Percentiles rank a stretch among this genome's conserved stretches.
phyloP scores from a whole-genome alignment of 2,329 filamentous ascomycete genomes.

The Ambrosiella beaveri region DNA sequence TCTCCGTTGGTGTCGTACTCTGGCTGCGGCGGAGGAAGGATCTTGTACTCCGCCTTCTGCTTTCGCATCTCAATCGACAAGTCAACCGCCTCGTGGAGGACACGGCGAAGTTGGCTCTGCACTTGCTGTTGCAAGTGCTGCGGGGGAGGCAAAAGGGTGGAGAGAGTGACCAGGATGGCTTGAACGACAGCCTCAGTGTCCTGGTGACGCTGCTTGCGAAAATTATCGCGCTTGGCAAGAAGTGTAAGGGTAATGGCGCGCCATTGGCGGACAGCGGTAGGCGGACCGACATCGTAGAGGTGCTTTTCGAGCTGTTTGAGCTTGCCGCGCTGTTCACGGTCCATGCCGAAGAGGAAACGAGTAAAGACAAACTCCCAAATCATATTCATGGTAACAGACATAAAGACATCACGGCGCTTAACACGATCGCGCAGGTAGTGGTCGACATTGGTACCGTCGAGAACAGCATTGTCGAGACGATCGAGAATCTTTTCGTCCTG shows the following conservation, averaged over 20 bases:
- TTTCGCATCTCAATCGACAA: slow-evolving; percentile 94
- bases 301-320: slow-evolving; percentile 91
- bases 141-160: slow-evolving; percentile 72
- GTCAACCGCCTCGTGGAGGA: slow-evolving; percentile 75
- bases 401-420: slow-evolving; percentile 81
- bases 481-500: slow-evolving; percentile 87
- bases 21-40: slow-evolving; percentile 86
- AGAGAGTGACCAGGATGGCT: slow-evolving; percentile 64
- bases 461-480: slow-evolving; percentile 79
- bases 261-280: slow-evolving; percentile 87
- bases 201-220: slow-evolving; percentile 63
- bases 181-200: slow-evolving; percentile 95
- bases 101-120: slow-evolving; percentile 66
- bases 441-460: slow-evolving; percentile 90
- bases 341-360: slow-evolving; percentile 95
- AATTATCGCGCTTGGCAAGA: slow-evolving; percentile 62
- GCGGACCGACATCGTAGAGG: slow-evolving; percentile 71
- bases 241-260: slow-evolving; percentile 86
- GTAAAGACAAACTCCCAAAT: slow-evolving; percentile 98
- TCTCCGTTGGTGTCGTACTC: slow-evolving; percentile 92
- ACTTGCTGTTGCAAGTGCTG: slow-evolving; percentile 65
- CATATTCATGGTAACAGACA: slow-evolving; percentile 98
- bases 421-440: slow-evolving; percentile 75
- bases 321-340: slow-evolving; percentile 91
- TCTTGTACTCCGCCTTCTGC: slow-evolving; percentile 93